phyloP scores from a whole-genome alignment of 164 flowering plant genomes.

The Aristolochia californica region DNA sequence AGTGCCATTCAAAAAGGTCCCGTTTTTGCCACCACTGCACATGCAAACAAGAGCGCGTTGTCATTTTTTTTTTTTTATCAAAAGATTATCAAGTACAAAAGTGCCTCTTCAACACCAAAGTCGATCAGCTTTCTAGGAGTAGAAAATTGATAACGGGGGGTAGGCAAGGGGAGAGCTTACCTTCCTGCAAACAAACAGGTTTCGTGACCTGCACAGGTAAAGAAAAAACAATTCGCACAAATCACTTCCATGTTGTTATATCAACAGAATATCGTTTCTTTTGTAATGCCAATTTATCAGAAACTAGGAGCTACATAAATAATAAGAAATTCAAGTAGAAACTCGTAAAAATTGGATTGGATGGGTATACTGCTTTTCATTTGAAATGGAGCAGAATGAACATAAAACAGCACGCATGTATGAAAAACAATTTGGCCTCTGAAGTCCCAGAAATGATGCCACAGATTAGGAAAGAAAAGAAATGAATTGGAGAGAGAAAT shows the following conservation, averaged over 20 bases:
- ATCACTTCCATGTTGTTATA: too few species aligned
- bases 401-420: too few species aligned
- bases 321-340: too few species aligned
- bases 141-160: not conserved
- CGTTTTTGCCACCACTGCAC: slow-evolving; percentile 47
- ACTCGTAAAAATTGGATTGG: too few species aligned
- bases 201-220: slow-evolving; percentile 56
- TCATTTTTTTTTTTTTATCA: not conserved
- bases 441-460: not conserved
- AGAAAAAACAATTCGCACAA: not conserved
- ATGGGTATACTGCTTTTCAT: too few species aligned
- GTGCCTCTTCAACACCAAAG: not conserved
- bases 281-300: too few species aligned
- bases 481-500: not conserved
- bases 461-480: not conserved
- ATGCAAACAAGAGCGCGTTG: not conserved
- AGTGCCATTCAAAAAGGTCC: slow-evolving; percentile 41
- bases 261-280: too few species aligned
- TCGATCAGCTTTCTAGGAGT: not conserved
- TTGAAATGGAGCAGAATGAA: too few species aligned
- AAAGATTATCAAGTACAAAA: not conserved
- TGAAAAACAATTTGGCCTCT: not conserved
- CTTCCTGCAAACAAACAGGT: slow-evolving; percentile 71
- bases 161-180: slow-evolving; percentile 16
- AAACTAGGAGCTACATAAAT: too few species aligned